These are phyloP conservation scores for Hirschfeldia incana DNA, from an alignment of 345 rosid genomes.

Conservation along the genomic window DNA sequence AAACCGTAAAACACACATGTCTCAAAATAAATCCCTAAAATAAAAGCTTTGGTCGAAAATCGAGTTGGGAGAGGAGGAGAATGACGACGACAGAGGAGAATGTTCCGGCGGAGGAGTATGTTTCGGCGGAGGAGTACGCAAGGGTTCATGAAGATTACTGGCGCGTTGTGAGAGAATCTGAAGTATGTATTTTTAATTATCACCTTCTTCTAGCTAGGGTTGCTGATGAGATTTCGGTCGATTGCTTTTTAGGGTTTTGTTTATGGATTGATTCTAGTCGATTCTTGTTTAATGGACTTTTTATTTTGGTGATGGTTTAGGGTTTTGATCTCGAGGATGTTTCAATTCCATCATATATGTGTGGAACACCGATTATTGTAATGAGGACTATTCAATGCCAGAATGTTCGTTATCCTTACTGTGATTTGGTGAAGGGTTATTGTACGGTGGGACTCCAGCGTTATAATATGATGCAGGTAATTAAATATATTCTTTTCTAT, in stretches of 20 bases:
- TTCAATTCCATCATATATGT: neutral
- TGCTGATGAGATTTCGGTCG: neutral
- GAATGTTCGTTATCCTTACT: neutral
- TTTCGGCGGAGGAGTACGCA: neutral
- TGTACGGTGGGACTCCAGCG: neutral
- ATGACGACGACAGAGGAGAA: neutral
- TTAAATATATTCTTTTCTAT: neutral
- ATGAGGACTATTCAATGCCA: neutral
- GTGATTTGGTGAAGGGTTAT: neutral
- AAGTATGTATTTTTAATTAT: too few relatives aligned
- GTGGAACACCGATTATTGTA: neutral
- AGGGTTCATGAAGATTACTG: neutral
- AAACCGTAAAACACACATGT: too few relatives aligned
- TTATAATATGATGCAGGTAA: neutral
- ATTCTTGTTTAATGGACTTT: neutral
- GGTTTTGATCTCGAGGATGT: neutral
- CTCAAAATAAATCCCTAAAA: too few relatives aligned
- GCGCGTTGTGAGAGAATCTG: neutral
- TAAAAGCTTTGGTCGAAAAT: too few relatives aligned
- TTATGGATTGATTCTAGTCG: neutral
- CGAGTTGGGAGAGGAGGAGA: neutral
- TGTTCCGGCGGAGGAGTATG: neutral
- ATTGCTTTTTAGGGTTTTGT: too few relatives aligned
- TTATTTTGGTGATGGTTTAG: neutral
- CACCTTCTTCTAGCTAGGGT: too few relatives aligned